Percentiles rank a stretch among this genome's conserved stretches.
These are phyloP conservation scores for Draba incana DNA, from an alignment of 345 rosid species.

Conservation along the genomic window DNA sequence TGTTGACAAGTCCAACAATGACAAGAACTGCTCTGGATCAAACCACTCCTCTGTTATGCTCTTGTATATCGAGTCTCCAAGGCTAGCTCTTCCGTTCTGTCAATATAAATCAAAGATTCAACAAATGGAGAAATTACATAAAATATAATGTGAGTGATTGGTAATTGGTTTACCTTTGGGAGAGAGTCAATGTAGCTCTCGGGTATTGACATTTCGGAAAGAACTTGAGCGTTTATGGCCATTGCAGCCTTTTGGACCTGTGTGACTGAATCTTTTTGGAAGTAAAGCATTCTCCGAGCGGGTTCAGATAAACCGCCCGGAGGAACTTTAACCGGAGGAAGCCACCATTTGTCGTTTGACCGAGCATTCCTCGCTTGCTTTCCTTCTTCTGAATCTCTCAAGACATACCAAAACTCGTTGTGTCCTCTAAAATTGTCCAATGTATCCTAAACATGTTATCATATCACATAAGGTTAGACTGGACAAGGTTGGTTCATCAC, in stretches of 20 bases:
- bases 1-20: slow-evolving; percentile 71
- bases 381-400: slow-evolving; percentile 65
- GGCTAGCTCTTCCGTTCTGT: slow-evolving; percentile 93
- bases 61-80: slow-evolving; percentile 84
- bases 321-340: slow-evolving; percentile 83
- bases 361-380: slow-evolving; percentile 46
- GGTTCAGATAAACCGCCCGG: slow-evolving; percentile 65
- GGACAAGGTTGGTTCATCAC: too few relatives aligned
- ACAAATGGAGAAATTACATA: too few relatives aligned
- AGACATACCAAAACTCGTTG: slow-evolving; percentile 86
- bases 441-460: slow-evolving; percentile 53
- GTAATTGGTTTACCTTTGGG: slow-evolving; percentile 64
- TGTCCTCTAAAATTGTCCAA: slow-evolving; percentile 69
- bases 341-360: slow-evolving; percentile 91
- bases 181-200: slow-evolving; percentile 90
- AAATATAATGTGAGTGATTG: background rate
- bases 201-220: slow-evolving; percentile 89
- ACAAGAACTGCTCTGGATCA: slow-evolving; percentile 78
- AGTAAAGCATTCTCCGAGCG: slow-evolving; percentile 65
- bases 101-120: background rate
- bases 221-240: slow-evolving; percentile 92
- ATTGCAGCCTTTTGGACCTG: slow-evolving; percentile 96
- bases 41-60: slow-evolving; percentile 85
- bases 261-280: slow-evolving; percentile 93
- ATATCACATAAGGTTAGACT: background rate